Evolutionary conservation across 2,329 filamentous ascomycete genomes (phyloP).

Genomic region (Coniochaeta sp.): DNA sequence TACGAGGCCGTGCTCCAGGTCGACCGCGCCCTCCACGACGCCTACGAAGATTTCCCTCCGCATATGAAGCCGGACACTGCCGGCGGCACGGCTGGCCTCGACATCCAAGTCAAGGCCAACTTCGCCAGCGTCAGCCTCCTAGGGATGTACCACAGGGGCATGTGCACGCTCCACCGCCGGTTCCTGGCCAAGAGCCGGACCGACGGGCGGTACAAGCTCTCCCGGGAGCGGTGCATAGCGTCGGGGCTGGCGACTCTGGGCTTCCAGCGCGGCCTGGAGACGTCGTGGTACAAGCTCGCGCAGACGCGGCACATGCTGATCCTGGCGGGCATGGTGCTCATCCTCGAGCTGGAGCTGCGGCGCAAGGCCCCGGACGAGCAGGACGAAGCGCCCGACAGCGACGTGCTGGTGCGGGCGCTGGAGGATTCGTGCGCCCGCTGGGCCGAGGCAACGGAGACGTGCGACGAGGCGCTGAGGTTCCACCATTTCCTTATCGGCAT

Average conservation of each 20-base stretch:
- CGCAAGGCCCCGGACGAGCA: not conserved
- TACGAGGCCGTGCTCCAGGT: conserved; percentile 21
- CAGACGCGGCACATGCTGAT: conserved; percentile 17
- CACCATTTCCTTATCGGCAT: conserved; percentile 6
- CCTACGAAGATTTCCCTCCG: conserved; percentile 12
- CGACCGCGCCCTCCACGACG: conserved; percentile 28
- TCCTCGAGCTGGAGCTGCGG: conserved; percentile 13
- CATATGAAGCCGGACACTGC: conserved; percentile 8
- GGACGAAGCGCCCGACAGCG: conserved; percentile 4
- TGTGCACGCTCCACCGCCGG: conserved; percentile 41
- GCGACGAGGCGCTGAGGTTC: conserved; percentile 9
- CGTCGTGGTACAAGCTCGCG: conserved; percentile 13
- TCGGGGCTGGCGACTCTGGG: conserved; percentile 15
- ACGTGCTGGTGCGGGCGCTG: conserved; percentile 7
- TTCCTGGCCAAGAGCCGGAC: conserved; percentile 27
- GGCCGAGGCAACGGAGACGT: conserved; percentile 7
- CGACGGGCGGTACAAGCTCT: conserved; percentile 10
- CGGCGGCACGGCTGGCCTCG: not conserved
- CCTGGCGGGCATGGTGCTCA: conserved; percentile 15
- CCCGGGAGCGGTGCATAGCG: conserved; percentile 15
- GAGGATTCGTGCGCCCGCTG: conserved; percentile 8
- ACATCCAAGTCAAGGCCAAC: conserved; percentile 27
- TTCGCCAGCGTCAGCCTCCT: conserved; percentile 35
- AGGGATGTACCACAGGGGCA: conserved; percentile 41
- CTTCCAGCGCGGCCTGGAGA: conserved; percentile 12